These are phyloP conservation scores for Talaromyces trachyspermus DNA, from an alignment of 495 filamentous ascomycete species.

Conservation along the genomic window DNA sequence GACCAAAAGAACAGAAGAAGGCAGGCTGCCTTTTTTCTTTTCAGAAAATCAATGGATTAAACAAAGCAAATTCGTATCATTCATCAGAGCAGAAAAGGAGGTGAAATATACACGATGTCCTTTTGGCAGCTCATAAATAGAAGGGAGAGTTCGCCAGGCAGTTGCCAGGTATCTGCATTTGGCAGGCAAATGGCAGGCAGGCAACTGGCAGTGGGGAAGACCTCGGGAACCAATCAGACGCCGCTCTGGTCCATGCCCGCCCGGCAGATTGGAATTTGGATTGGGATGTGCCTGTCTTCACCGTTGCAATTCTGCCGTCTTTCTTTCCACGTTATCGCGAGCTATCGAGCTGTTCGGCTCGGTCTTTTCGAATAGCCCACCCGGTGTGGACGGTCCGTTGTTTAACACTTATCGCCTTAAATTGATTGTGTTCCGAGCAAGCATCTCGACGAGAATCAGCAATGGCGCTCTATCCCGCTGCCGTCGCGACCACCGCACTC, in stretches of 20 bases:
- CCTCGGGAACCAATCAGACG: neutral
- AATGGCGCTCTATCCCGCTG: slow-evolving; percentile 60
- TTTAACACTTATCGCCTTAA: too few species aligned
- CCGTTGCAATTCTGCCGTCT: neutral
- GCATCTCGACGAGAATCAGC: slow-evolving; percentile 13
- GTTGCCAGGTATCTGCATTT: neutral
- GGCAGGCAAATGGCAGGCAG: too few species aligned
- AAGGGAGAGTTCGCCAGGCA: neutral
- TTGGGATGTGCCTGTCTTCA: too few species aligned
- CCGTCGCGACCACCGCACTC: slow-evolving; percentile 61
- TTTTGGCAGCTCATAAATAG: neutral
- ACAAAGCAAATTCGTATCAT: slow-evolving; percentile 6
- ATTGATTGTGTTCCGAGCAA: too few species aligned
- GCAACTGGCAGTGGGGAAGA: too few species aligned
- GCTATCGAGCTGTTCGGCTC: neutral
- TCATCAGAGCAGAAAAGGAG: slow-evolving; percentile 4
- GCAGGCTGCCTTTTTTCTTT: neutral
- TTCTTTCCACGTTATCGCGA: neutral
- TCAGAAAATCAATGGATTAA: slow-evolving; percentile 1
- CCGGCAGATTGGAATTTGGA: slow-evolving; percentile 9
- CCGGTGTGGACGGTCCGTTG: neutral
- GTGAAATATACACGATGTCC: neutral
- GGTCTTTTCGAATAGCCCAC: neutral
- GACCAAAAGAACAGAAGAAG: slow-evolving; percentile 10
- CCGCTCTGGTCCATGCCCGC: neutral